Evolutionary conservation across 2,329 filamentous ascomycete genomes (phyloP).

Genomic region (Coniochaeta hoffmannii): DNA sequence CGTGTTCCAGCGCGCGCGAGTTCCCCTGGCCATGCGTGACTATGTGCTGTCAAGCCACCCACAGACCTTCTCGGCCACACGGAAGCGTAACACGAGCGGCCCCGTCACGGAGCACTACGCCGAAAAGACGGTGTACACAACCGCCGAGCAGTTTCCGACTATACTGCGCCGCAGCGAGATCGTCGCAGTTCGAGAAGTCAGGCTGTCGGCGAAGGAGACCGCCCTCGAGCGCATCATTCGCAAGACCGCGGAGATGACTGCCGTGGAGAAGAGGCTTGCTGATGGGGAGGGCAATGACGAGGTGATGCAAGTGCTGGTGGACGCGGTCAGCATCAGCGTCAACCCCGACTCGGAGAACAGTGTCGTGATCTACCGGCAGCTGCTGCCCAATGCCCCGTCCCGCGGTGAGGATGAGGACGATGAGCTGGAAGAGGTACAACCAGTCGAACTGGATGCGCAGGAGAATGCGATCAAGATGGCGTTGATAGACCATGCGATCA

Average conservation of each 20-base stretch:
- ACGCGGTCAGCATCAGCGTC: conserved; percentile 70
- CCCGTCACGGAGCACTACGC: conserved; percentile 66
- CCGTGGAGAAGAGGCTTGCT: conserved; percentile 65
- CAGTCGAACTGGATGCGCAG: conserved; percentile 46
- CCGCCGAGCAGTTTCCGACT: conserved; percentile 81
- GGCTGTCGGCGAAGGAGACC: conserved; percentile 72
- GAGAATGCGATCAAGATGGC: conserved; percentile 79
- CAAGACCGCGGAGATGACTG: conserved; percentile 79
- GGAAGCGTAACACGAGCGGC: conserved; percentile 61
- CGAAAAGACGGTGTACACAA: conserved; percentile 79
- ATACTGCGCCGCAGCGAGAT: conserved; percentile 86
- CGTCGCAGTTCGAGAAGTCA: conserved; percentile 56
- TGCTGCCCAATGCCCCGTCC: conserved; percentile 47
- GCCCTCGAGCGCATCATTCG: conserved; percentile 83
- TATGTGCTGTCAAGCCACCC: conserved; percentile 75
- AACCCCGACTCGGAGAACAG: conserved; percentile 68
- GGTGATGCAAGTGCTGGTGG: conserved; percentile 60
- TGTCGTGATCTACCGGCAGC: conserved; percentile 67
- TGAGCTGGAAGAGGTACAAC: conserved; percentile 34
- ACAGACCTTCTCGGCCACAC: conserved; percentile 70
- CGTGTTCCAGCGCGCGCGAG: conserved; percentile 81
- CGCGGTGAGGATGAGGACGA: conserved; percentile 25
- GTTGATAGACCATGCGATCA: conserved; percentile 80
- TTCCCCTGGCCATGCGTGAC: conserved; percentile 77
- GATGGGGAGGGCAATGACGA: conserved; percentile 60